Evolutionary conservation across 140 eudicot genomes (phyloP).

Genomic region (Eryngium alpinum): DNA sequence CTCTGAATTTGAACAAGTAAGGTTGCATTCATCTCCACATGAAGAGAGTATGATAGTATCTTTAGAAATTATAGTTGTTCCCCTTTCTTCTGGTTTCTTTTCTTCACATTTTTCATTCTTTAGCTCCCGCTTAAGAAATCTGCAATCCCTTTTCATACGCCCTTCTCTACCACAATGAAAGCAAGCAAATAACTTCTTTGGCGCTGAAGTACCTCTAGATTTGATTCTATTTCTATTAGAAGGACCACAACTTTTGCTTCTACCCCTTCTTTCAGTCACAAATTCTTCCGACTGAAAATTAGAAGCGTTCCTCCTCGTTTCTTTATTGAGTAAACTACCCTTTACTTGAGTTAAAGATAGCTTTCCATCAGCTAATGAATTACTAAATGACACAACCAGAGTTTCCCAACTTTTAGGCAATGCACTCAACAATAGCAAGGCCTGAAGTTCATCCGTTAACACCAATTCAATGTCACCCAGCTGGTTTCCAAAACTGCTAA

Average conservation of each 20-base stretch:
- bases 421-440: conserved; percentile 5
- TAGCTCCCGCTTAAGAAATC: background rate
- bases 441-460: conserved; percentile 13
- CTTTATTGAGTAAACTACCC: background rate
- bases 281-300: background rate
- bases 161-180: background rate
- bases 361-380: background rate
- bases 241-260: background rate
- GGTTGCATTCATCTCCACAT: background rate
- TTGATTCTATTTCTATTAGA: background rate
- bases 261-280: conserved; percentile 1
- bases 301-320: background rate
- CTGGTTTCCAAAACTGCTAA: background rate
- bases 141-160: background rate
- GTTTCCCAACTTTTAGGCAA: conserved; percentile 18
- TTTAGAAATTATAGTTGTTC: background rate
- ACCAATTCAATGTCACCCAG: background rate
- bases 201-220: background rate
- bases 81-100: too few relatives aligned
- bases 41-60: background rate
- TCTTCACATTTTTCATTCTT: too few relatives aligned
- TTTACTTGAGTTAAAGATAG: background rate
- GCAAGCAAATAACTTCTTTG: background rate
- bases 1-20: background rate
- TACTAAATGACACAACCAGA: conserved; percentile 7